Percentiles rank a stretch among this genome's conserved stretches.
phyloP scores from a whole-genome alignment of 129 eudicot genomes.

The Pulicaria dysenterica region DNA sequence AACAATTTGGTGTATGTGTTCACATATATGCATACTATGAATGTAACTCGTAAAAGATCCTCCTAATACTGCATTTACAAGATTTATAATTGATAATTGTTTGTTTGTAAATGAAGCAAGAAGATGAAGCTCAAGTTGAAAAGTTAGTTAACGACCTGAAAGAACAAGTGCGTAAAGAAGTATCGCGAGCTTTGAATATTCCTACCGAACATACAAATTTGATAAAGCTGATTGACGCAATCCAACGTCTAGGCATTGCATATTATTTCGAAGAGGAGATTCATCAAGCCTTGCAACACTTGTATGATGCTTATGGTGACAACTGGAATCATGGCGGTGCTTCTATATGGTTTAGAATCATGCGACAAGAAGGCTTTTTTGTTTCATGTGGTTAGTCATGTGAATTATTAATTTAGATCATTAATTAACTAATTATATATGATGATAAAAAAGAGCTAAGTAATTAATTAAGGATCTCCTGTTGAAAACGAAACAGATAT shows the following conservation, averaged over 20 bases:
- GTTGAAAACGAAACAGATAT: conserved; percentile 1
- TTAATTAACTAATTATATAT: no score
- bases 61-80: no score
- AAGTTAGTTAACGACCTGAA: background rate
- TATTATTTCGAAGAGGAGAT: conserved; percentile 24
- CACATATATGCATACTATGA: no score
- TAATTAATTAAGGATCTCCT: background rate
- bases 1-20: no score
- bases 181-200: background rate
- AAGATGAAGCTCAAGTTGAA: background rate
- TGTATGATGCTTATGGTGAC: conserved; percentile 4
- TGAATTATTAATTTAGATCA: background rate
- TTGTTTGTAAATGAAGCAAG: conserved; percentile 7
- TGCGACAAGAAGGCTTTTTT: conserved; percentile 18
- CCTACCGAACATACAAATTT: background rate
- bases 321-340: conserved; percentile 5
- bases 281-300: background rate
- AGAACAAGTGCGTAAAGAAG: background rate
- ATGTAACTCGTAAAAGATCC: no score
- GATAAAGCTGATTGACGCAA: conserved; percentile 12
- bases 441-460: no score
- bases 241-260: conserved; percentile 23
- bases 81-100: no score
- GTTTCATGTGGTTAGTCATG: conserved; percentile 13
- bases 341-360: conserved; percentile 18